Evolutionary conservation across 179 eudicot species (phyloP).

Genomic region (Heliamphora pulchella): DNA sequence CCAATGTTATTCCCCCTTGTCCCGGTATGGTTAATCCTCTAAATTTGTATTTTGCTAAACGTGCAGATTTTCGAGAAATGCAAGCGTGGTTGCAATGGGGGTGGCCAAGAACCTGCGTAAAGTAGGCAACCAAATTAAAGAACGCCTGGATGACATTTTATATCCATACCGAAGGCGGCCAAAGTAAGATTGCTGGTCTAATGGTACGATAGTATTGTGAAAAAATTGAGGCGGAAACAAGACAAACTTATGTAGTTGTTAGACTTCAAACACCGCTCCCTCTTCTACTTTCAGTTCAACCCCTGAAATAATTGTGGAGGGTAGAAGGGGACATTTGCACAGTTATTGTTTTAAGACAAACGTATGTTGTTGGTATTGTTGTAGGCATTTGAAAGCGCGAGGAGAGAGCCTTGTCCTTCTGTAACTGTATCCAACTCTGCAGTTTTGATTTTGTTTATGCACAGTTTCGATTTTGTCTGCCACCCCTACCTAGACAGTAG

Average conservation of each 20-base stretch:
- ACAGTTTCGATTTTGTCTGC: neutral
- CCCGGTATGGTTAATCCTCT: neutral
- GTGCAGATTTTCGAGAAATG: constrained; percentile 77
- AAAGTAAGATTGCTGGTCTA: constrained; percentile 33
- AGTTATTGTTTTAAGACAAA: neutral
- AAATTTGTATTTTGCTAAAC: constrained; percentile 5
- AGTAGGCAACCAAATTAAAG: constrained; percentile 76
- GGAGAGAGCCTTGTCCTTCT: constrained; percentile 1
- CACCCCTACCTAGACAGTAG: no score
- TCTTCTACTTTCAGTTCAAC: neutral
- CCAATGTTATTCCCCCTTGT: neutral
- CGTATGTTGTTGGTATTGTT: neutral
- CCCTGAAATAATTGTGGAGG: neutral
- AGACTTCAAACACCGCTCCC: neutral
- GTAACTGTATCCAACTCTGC: neutral
- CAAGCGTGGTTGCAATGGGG: constrained; percentile 75
- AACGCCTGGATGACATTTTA: constrained; percentile 63
- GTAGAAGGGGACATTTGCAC: neutral
- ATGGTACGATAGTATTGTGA: neutral
- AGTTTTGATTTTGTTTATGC: neutral
- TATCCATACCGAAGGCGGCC: constrained; percentile 66
- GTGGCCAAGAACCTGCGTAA: constrained; percentile 68
- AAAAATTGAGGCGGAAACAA: neutral
- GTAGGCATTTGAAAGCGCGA: constrained; percentile 13
- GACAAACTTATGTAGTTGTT: neutral